These are phyloP conservation scores for Candida endomychidarum DNA, from an alignment of 805 yeast genomes.

Conservation along the genomic window DNA sequence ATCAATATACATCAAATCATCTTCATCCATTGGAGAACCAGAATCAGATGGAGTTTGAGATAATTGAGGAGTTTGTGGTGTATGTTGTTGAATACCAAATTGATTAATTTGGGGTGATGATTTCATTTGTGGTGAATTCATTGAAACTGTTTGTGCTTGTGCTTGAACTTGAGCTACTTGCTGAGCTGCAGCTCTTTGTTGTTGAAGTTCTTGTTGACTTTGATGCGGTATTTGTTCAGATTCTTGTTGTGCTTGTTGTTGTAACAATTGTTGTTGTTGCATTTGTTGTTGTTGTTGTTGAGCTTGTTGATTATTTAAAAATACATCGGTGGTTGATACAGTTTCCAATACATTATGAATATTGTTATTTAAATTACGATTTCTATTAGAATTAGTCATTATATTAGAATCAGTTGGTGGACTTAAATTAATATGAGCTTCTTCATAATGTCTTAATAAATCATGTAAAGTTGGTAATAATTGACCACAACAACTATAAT, in stretches of 20 bases:
- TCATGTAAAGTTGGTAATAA: conserved; percentile 91
- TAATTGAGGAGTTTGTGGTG: conserved; percentile 18
- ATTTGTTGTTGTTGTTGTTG: conserved; percentile 19
- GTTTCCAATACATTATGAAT: conserved; percentile 74
- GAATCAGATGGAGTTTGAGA: conserved; percentile 19
- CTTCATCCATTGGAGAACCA: conserved; percentile 41
- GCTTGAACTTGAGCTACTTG: conserved; percentile 14
- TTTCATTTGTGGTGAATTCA: conserved; percentile 3
- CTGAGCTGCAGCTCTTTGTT: conserved; percentile 12
- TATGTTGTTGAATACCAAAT: conserved; percentile 13
- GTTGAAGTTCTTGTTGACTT: conserved; percentile 9
- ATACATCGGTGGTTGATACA: conserved; percentile 91
- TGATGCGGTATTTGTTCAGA: conserved; percentile 15
- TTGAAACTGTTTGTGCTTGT: conserved; percentile 3
- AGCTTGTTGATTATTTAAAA: conserved; percentile 46
- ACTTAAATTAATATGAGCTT: conserved; percentile 76
- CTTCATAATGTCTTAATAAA: conserved; percentile 90
- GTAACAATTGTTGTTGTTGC: conserved; percentile 19
- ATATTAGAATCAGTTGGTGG: conserved; percentile 43
- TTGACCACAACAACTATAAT: conserved; percentile 94
- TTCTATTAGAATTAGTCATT: conserved; percentile 29
- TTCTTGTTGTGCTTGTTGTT: conserved; percentile 19
- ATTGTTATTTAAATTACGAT: conserved; percentile 34
- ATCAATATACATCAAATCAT: conserved; percentile 80
- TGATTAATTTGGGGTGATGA: conserved; percentile 9